These are phyloP conservation scores for Suillus cothurnatus DNA, from an alignment of 768 basidiomycete species.

Conservation along the genomic window DNA sequence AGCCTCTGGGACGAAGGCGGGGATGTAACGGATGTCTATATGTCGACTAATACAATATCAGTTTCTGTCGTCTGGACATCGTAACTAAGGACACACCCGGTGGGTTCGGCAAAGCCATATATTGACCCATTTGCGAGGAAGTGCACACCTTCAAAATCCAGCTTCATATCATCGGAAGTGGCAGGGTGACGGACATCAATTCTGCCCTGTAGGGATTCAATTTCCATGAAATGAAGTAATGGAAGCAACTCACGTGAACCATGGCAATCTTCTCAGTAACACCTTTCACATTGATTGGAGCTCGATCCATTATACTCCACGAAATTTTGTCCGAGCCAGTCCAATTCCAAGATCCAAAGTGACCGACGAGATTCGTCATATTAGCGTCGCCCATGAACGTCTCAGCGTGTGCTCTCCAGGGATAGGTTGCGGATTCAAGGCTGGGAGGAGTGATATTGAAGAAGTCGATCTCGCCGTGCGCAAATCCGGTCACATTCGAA, in stretches of 20 bases:
- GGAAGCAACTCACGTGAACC: conserved; percentile 57
- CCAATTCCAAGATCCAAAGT: conserved; percentile 71
- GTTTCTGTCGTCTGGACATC: not conserved
- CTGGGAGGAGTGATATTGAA: conserved; percentile 63
- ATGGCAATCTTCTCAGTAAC: conserved; percentile 53
- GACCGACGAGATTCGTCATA: conserved; percentile 49
- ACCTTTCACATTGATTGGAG: conserved; percentile 39
- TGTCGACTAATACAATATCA: conserved; percentile 40
- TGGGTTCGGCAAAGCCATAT: conserved; percentile 70
- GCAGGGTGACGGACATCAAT: conserved; percentile 62
- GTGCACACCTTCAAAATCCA: conserved; percentile 81
- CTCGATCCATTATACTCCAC: conserved; percentile 67
- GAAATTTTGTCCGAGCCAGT: conserved; percentile 60
- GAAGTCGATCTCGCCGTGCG: conserved; percentile 61
- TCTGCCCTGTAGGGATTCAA: conserved; percentile 52
- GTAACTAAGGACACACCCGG: conserved; percentile 46
- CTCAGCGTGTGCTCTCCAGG: conserved; percentile 56
- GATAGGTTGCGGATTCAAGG: conserved; percentile 36
- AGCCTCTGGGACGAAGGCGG: conserved; percentile 61
- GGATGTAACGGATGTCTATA: conserved; percentile 68
- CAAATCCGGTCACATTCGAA: conserved; percentile 77
- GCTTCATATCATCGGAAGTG: conserved; percentile 56
- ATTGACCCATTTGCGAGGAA: conserved; percentile 73
- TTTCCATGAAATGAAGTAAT: conserved; percentile 7
- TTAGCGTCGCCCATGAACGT: conserved; percentile 52